A percentile compares a stretch with the other conserved stretches of the same genome.
These are phyloP conservation scores for Gigaspora rosea DNA, from an alignment of 192 early-diverging fungal genomes.

Conservation along the genomic window DNA sequence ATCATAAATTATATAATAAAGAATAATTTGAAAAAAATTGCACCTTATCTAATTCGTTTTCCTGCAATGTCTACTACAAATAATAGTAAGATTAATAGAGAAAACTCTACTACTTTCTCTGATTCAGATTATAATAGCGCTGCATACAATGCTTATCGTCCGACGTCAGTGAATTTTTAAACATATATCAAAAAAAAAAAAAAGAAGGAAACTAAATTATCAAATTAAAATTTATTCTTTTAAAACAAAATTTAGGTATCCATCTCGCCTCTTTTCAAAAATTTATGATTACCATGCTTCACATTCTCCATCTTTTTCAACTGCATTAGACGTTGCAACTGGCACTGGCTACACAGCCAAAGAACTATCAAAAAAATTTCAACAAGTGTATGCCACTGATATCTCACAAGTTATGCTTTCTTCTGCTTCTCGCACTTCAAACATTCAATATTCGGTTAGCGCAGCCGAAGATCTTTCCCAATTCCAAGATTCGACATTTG, in stretches of 20 bases:
- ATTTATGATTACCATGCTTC: slow-evolving; percentile 49
- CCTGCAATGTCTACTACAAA: too few relatives aligned
- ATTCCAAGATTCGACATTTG: slow-evolving; percentile 38
- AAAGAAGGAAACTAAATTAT: too few relatives aligned
- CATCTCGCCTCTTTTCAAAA: slow-evolving; percentile 38
- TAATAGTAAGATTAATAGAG: too few relatives aligned
- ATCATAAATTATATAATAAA: too few relatives aligned
- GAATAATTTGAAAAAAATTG: too few relatives aligned
- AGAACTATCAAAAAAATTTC: slow-evolving; percentile 50
- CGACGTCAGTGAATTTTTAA: slow-evolving; percentile 9
- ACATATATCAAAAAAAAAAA: too few relatives aligned
- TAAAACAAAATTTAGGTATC: slow-evolving; percentile 25
- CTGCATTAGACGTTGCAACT: slow-evolving; percentile 54
- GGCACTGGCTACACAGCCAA: slow-evolving; percentile 60
- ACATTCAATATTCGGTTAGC: slow-evolving; percentile 45
- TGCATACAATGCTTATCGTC: slow-evolving; percentile 41
- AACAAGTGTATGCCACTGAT: slow-evolving; percentile 51
- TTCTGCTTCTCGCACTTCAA: slow-evolving; percentile 40
- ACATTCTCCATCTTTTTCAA: slow-evolving; percentile 40
- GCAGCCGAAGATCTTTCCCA: slow-evolving; percentile 44
- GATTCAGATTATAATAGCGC: slow-evolving; percentile 41
- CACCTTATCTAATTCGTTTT: too few relatives aligned
- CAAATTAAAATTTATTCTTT: neutral
- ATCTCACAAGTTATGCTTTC: slow-evolving; percentile 43
- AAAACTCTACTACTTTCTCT: slow-evolving; percentile 36